phyloP scores from a whole-genome alignment of 345 rosid genomes.

The Kandelia obovata region DNA sequence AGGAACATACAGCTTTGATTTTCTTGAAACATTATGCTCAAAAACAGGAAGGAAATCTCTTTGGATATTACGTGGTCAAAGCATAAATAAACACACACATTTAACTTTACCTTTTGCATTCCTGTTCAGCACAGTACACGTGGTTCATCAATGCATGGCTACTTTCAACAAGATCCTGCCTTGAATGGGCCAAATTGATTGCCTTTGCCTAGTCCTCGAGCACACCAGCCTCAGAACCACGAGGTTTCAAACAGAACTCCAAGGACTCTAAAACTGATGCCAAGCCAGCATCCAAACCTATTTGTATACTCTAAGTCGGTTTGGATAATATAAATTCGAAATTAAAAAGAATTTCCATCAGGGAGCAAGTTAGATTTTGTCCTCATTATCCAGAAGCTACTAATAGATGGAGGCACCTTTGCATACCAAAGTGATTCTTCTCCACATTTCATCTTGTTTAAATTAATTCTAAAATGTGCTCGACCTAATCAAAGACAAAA shows the following conservation, averaged over 20 bases:
- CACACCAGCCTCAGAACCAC: constrained; percentile 90
- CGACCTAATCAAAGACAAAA: not conserved
- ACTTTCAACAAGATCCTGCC: constrained; percentile 83
- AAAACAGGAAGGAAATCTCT: not conserved
- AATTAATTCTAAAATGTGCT: not conserved
- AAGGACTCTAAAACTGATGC: constrained; percentile 79
- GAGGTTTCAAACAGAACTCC: constrained; percentile 80
- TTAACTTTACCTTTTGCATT: constrained; percentile 66
- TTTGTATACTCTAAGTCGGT: constrained; percentile 8
- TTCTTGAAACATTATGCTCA: not conserved
- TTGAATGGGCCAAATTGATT: constrained; percentile 71
- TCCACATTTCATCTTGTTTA: too few relatives aligned
- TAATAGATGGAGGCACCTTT: too few relatives aligned
- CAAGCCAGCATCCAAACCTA: constrained; percentile 90
- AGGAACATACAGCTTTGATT: not conserved
- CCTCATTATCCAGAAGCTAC: too few relatives aligned
- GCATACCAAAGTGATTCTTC: too few relatives aligned
- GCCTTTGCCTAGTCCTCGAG: constrained; percentile 86
- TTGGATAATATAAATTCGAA: not conserved
- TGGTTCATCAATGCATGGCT: constrained; percentile 71
- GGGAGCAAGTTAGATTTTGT: too few relatives aligned
- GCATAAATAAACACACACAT: constrained; percentile 4
- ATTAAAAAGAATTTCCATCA: too few relatives aligned
- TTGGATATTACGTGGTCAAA: constrained; percentile 4
- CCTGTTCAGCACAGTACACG: constrained; percentile 77